phyloP scores from a whole-genome alignment of 257 asterid species.

The Rubia yunnanensis region DNA sequence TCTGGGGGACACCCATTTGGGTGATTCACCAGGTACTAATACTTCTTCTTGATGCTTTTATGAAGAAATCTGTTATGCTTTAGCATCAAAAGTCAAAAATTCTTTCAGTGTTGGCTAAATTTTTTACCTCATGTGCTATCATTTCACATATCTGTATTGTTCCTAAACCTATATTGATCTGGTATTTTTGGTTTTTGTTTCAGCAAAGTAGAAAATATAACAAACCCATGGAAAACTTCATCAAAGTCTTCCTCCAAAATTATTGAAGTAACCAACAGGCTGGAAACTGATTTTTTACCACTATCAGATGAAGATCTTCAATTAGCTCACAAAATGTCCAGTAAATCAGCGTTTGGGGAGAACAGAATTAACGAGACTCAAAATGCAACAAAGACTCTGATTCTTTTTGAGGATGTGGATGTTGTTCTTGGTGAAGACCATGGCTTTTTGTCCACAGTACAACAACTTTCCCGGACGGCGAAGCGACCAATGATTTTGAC shows the following conservation, averaged over 20 bases:
- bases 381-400: constrained; percentile 50
- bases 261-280: constrained; percentile 23
- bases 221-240: constrained; percentile 25
- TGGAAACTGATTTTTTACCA: constrained; percentile 34
- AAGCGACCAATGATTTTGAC: constrained; percentile 97
- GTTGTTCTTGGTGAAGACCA: constrained; percentile 70
- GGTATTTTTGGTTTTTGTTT: constrained; percentile 23
- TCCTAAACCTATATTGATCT: background rate
- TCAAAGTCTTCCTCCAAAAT: constrained; percentile 29
- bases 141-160: background rate
- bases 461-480: constrained; percentile 80
- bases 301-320: constrained; percentile 37
- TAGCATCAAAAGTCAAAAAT: background rate
- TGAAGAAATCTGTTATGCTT: background rate
- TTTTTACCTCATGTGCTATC: background rate
- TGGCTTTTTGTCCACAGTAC: constrained; percentile 73
- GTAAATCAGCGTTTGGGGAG: constrained; percentile 23
- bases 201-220: constrained; percentile 47
- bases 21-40: background rate
- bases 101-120: background rate
- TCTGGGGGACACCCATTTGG: background rate
- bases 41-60: background rate
- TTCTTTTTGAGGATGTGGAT: constrained; percentile 96
- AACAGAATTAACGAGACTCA: constrained; percentile 25
- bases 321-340: constrained; percentile 25